Base-by-base conservation (phyloP, 495 filamentous ascomycete genomes). In the Pyrenopolyporus hunteri region DNA sequence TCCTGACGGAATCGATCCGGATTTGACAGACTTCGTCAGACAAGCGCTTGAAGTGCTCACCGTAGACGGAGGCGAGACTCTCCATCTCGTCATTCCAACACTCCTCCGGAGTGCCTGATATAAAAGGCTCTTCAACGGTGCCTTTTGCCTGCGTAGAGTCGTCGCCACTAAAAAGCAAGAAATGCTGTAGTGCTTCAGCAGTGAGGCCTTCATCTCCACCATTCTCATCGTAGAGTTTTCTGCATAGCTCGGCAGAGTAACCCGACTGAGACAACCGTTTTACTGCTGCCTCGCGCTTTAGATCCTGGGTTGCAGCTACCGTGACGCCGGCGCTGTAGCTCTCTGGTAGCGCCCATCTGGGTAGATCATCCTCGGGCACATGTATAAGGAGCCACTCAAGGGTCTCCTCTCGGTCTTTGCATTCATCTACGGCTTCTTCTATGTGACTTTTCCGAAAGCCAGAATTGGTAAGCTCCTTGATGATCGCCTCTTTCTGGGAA, bases 301-400 rank as follows among this genome's bases (percentile, higher is more conserved):
- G 69, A 74, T 97, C 89, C 13, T 65, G 64, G 6, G 84, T 86
- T 33, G 87, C 86, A 1, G 85, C 92, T 55, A 98, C 86, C 39
- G 85, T 90, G 43, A 98, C 85, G 11, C 94, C 94, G 7, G 92
- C 92, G 1, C 85, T 84, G 67, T 98, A 98, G 35, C 84, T 86
- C 73, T 94, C 93, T 2, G 95, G 95, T 19, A 98, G 77, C 70
- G 89, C 88, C 91, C 93, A 96, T 13, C 80, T 72, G 0, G 94
- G 94, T 1, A 97, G 75, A 71, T 98, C 94, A 71, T 98, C 95
- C 72, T 98, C 94, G 2, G 94, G 95, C 14, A 98, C 90, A 73
- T 98, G 93, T 25, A 98, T 89, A 16, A 98, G 80, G 14, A 98
- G 84, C 94, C 94, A 98, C 64, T 85, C 83, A 6, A 98, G 77